Evolutionary conservation across 768 basidiomycete species (phyloP).

Genomic region (Sporobolomyces phaffii): DNA sequence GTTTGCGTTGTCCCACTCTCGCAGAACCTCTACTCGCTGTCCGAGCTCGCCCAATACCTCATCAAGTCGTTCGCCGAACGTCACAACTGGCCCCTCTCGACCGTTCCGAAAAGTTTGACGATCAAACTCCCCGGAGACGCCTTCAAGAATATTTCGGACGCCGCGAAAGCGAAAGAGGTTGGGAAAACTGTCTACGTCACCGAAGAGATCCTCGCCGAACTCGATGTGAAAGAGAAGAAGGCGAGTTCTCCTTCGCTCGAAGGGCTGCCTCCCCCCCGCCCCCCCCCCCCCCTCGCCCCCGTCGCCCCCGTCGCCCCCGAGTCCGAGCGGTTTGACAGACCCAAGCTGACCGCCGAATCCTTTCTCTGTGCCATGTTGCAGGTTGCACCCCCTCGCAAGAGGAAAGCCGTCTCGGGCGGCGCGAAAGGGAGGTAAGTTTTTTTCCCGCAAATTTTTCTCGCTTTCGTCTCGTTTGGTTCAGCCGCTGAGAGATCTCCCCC

Average conservation of each 20-base stretch:
- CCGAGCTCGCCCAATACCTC: slow-evolving; percentile 82
- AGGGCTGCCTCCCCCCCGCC: no score
- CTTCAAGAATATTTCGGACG: slow-evolving; percentile 61
- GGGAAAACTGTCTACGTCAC: slow-evolving; percentile 64
- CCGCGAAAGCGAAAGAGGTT: slow-evolving; percentile 50
- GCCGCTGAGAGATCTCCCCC: no score
- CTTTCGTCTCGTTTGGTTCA: no score
- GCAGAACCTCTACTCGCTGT: slow-evolving; percentile 73
- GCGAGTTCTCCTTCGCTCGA: background rate
- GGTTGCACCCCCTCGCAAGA: slow-evolving; percentile 3
- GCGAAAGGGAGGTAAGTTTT: no score
- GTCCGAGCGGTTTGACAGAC: no score
- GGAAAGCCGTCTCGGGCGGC: slow-evolving; percentile 8
- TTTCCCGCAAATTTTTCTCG: no score
- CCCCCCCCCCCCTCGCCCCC: no score
- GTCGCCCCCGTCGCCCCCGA: no score
- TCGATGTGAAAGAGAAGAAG: slow-evolving; percentile 45
- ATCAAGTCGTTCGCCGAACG: slow-evolving; percentile 62
- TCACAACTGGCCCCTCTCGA: slow-evolving; percentile 68
- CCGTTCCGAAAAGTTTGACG: slow-evolving; percentile 65
- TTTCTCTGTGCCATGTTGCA: background rate
- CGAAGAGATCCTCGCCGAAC: slow-evolving; percentile 57
- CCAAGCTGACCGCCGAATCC: no score
- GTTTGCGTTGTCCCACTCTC: background rate
- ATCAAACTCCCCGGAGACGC: slow-evolving; percentile 66